Evolutionary conservation across 257 asterid genomes (phyloP), one percentile per base, ranked within the genome.

Genomic region (Solanum microdontum): DNA sequence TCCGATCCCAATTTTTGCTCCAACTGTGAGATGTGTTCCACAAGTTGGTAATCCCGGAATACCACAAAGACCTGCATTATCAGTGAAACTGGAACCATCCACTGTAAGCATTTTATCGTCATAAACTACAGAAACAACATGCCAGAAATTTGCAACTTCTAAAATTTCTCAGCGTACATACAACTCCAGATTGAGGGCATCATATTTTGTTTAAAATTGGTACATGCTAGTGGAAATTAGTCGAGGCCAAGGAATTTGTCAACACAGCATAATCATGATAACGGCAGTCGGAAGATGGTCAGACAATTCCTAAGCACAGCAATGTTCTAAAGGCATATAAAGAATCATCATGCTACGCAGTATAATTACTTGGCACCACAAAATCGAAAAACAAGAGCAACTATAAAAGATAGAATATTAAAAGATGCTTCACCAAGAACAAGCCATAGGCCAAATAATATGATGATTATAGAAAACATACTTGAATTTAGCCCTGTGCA

Each of bases 51-150:
- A 88, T 72, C 99, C 99, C 3, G 98, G 98, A 89, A 97, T 94
- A 87, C 99, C 99, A 30, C 99, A 97, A 12, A 97, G 96, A 64
- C 99, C 98, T 33, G 96, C 91, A 90, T 97, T 97, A 88, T 96
- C 99, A 4, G 99, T 97, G 87, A 97, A 97, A 91, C 99, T 97
- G 94, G 93, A 93, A 32, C 84, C 60, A 88, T 48, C 89, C 89
- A 85, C 15, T 21, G 76, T 43, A 68, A 84, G 89, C 89, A 77
- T 62, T 89, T 76, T 43, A 69, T 51, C 24, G 30, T 30, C 43
- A 30, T 48, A 73, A 30, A 39, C 19, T 37, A 90, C 82, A 86
- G 75, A 32, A 86, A 68, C 28, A 37, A 45, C 45, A 14, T 48
- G 82, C 69, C 11, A 84, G 80, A 84, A 80, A 36, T 15, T 23